Conservation (phyloP, 305 asterid genomes). For the Fraxinus nigra region DNA sequence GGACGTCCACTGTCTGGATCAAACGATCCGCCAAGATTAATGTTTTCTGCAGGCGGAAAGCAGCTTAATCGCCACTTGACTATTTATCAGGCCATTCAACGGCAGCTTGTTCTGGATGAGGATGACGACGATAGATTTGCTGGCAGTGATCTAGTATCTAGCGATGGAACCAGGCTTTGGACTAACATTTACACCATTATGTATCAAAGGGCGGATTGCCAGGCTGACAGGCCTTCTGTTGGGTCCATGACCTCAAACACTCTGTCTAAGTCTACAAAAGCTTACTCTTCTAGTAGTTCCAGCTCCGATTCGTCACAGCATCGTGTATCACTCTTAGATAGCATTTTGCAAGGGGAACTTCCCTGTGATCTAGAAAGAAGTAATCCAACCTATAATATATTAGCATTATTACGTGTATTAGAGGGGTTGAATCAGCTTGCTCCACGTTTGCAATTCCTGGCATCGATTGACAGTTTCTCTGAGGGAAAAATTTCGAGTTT, state of each 20-base stretch:
- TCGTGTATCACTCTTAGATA: slow-evolving; percentile 71
- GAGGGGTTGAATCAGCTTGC: slow-evolving; percentile 97
- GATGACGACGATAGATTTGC: slow-evolving; percentile 76
- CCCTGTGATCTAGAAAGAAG: slow-evolving; percentile 90
- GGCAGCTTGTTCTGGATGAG: slow-evolving; percentile 81
- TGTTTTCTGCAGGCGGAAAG: slow-evolving; percentile 83
- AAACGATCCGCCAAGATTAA: slow-evolving; percentile 58
- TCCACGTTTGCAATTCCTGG: slow-evolving; percentile 65
- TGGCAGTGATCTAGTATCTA: slow-evolving; percentile 75
- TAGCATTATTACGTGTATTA: slow-evolving; percentile 84
- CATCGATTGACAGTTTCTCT: slow-evolving; percentile 60
- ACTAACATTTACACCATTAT: slow-evolving; percentile 83
- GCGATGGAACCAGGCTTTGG: slow-evolving; percentile 92
- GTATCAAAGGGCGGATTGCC: slow-evolving; percentile 79
- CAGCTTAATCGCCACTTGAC: slow-evolving; percentile 77
- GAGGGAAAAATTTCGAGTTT: slow-evolving; percentile 67
- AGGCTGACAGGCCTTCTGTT: slow-evolving; percentile 53
- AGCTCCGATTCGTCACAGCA: slow-evolving; percentile 42
- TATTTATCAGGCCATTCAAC: slow-evolving; percentile 89
- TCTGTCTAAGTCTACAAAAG: slow-evolving; percentile 58
- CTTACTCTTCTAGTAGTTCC: slow-evolving; percentile 45
- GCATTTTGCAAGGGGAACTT: slow-evolving; percentile 91
- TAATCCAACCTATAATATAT: slow-evolving; percentile 81
- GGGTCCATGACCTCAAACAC: slow-evolving; percentile 52
- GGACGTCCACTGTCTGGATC: slow-evolving; percentile 63